These are phyloP conservation scores for Kitagawia praeruptora DNA, from an alignment of 129 eudicot species.

Conservation along the genomic window DNA sequence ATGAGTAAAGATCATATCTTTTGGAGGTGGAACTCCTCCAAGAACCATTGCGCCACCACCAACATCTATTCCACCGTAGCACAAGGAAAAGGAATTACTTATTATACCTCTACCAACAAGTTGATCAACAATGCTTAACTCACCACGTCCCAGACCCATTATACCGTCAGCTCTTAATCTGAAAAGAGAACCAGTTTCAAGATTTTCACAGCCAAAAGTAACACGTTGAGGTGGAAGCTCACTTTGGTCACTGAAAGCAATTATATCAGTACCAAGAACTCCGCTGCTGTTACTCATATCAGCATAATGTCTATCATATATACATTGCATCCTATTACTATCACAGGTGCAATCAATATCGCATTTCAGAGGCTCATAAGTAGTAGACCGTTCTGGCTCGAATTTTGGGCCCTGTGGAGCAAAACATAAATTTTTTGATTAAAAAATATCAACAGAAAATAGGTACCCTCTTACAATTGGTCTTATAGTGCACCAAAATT, in stretches of 20 bases:
- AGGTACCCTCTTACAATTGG: not conserved
- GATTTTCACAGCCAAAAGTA: conserved; percentile 80
- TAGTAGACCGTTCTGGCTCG: conserved; percentile 64
- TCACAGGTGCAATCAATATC: conserved; percentile 71
- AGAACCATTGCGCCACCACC: conserved; percentile 99
- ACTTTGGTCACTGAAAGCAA: conserved; percentile 83
- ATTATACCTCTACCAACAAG: conserved; percentile 80
- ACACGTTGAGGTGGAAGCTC: conserved; percentile 80
- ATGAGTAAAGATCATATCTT: conserved; percentile 62
- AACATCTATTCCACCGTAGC: conserved; percentile 96
- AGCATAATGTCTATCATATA: conserved; percentile 76
- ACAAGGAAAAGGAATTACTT: conserved; percentile 82
- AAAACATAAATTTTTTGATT: not conserved
- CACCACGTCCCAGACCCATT: conserved; percentile 97
- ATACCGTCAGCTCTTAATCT: conserved; percentile 96
- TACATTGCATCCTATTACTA: conserved; percentile 49
- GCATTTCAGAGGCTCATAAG: conserved; percentile 78
- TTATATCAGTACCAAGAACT: conserved; percentile 71
- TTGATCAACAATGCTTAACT: conserved; percentile 82
- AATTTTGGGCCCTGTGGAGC: conserved; percentile 76
- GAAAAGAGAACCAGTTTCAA: conserved; percentile 84
- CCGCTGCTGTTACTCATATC: conserved; percentile 98
- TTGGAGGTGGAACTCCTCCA: conserved; percentile 74
- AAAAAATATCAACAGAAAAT: not conserved
- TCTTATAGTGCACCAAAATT: not conserved